A percentile compares a stretch with the other conserved stretches of the same genome.
Evolutionary conservation across 306 rosid species (phyloP).

Genomic region (Calophaca sinica): DNA sequence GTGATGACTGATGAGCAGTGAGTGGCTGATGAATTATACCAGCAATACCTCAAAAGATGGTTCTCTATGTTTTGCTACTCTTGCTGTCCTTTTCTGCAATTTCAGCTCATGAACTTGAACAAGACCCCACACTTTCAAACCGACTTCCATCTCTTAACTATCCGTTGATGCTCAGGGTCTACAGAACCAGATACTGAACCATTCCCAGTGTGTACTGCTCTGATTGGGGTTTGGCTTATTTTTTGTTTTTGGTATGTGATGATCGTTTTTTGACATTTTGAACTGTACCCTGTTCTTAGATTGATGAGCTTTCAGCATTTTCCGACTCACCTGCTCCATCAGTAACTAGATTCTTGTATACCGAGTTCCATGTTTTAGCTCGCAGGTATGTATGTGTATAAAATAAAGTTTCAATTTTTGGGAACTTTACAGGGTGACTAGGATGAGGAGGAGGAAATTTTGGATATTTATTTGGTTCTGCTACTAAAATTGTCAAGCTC

Average conservation of each 20-base stretch:
- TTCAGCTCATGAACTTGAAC: slow-evolving; percentile 56
- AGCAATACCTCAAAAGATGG: slow-evolving; percentile 47
- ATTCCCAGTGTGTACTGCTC: background rate
- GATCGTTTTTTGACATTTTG: slow-evolving; percentile 37
- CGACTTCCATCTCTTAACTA: slow-evolving; percentile 56
- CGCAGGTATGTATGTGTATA: slow-evolving; percentile 65
- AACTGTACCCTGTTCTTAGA: slow-evolving; percentile 51
- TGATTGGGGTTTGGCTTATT: too few species aligned
- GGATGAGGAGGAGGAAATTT: background rate
- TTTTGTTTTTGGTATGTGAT: background rate
- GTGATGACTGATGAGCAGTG: too few species aligned
- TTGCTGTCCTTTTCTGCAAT: slow-evolving; percentile 50
- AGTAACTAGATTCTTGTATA: slow-evolving; percentile 85
- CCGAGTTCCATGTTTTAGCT: slow-evolving; percentile 82
- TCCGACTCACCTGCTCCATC: slow-evolving; percentile 93
- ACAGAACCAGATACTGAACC: slow-evolving; percentile 71
- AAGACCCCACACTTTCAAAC: slow-evolving; percentile 61
- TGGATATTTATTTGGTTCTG: background rate
- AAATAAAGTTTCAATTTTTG: background rate
- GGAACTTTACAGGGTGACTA: background rate
- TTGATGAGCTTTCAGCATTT: slow-evolving; percentile 82
- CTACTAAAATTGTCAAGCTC: background rate
- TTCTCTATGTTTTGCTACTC: slow-evolving; percentile 26
- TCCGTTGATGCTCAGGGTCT: slow-evolving; percentile 67
- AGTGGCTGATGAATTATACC: background rate